Evolutionary conservation across 768 basidiomycete genomes (phyloP).

Genomic region (Tylopilus felleus): DNA sequence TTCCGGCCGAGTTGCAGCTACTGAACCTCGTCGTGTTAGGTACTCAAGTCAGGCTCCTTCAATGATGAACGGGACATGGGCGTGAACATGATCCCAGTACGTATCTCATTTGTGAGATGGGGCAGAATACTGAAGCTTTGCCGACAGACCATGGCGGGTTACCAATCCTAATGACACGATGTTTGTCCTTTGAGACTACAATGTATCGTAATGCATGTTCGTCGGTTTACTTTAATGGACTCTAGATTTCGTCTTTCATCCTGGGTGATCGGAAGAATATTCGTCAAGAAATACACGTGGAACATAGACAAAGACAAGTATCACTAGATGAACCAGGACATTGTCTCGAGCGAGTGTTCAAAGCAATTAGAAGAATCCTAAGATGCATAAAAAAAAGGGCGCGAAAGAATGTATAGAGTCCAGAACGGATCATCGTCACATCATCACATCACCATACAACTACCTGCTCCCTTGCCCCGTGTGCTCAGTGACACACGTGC

Average conservation of each 20-base stretch:
- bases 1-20: conserved; percentile 28
- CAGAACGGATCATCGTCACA: conserved; percentile 38
- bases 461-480: conserved; percentile 58
- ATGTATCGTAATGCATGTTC: conserved; percentile 27
- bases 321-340: background rate
- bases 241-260: conserved; percentile 2
- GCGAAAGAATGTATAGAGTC: background rate
- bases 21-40: conserved; percentile 33
- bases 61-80: conserved; percentile 49
- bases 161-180: conserved; percentile 29
- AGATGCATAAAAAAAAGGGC: conserved; percentile 11
- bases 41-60: conserved; percentile 64
- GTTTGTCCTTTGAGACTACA: conserved; percentile 9
- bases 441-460: conserved; percentile 67
- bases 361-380: conserved; percentile 23
- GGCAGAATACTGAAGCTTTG: conserved; percentile 6
- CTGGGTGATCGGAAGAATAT: background rate
- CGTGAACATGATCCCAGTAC: conserved; percentile 56
- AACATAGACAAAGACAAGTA: background rate
- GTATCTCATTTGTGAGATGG: conserved; percentile 21
- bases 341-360: background rate
- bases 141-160: conserved; percentile 61
- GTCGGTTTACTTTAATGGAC: conserved; percentile 27
- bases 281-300: conserved; percentile 14
- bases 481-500: conserved; percentile 80